A percentile compares a stretch with the other conserved stretches of the same genome.
Evolutionary conservation across 306 rosid species (phyloP).

Genomic region (Mimosa pudica): DNA sequence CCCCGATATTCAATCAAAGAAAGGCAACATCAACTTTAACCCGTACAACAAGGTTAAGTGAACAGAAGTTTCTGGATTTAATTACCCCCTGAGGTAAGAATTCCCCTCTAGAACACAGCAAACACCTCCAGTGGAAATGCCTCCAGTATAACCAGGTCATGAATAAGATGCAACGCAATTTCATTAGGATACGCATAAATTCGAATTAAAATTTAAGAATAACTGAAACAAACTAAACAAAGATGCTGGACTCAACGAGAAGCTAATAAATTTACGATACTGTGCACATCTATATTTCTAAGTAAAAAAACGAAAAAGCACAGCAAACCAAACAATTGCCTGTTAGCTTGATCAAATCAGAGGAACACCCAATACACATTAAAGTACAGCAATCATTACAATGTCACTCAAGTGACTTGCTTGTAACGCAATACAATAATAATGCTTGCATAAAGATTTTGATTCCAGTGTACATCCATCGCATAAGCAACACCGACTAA

Average conservation of each 20-base stretch:
- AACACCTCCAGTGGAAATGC: slow-evolving; percentile 60
- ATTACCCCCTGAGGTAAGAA: slow-evolving; percentile 45
- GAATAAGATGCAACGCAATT: slow-evolving; percentile 64
- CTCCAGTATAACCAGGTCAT: slow-evolving; percentile 61
- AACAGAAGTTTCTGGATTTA: slow-evolving; percentile 2
- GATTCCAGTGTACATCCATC: background rate
- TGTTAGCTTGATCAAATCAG: background rate
- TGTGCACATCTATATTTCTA: background rate
- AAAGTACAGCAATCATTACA: background rate
- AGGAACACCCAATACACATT: slow-evolving; percentile 4
- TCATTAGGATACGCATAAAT: slow-evolving; percentile 51
- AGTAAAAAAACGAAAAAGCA: background rate
- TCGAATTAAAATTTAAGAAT: slow-evolving; percentile 5
- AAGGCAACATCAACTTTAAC: slow-evolving; percentile 7
- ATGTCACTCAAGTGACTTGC: background rate
- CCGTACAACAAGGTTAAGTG: slow-evolving; percentile 17
- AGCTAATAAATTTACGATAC: background rate
- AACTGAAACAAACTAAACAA: background rate
- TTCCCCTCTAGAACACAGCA: slow-evolving; percentile 46
- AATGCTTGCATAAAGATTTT: background rate
- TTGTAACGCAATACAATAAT: background rate
- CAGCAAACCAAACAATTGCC: background rate
- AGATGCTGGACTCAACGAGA: background rate
- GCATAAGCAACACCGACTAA: slow-evolving; percentile 10
- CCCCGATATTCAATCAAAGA: background rate